Percentiles rank a stretch among this genome's conserved stretches.
These are phyloP conservation scores for Diphasiastrum complanatum DNA, from an alignment of 83 land plant genomes.

Conservation along the genomic window DNA sequence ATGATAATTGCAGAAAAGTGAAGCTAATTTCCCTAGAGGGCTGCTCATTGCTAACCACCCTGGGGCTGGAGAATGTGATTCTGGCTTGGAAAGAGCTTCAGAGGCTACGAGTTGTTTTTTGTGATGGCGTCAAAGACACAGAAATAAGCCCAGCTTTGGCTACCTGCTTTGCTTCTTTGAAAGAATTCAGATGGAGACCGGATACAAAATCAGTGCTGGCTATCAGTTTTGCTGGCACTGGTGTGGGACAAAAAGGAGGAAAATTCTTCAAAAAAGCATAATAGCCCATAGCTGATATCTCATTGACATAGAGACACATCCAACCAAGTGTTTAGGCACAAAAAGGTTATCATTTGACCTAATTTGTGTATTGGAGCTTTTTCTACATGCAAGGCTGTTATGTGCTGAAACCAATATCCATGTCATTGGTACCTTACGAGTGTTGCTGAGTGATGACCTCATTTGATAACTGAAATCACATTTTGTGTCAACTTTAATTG, in stretches of 20 bases:
- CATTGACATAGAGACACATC: too few relatives aligned
- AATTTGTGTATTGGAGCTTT: too few relatives aligned
- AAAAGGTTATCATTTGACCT: too few relatives aligned
- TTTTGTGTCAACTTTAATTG: too few relatives aligned
- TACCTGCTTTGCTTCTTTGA: constrained; percentile 22
- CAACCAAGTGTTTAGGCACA: too few relatives aligned
- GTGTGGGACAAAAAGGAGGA: constrained; percentile 36
- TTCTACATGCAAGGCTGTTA: too few relatives aligned
- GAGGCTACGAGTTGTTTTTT: constrained; percentile 53
- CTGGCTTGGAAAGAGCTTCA: constrained; percentile 61
- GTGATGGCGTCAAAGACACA: constrained; percentile 38
- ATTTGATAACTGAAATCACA: too few relatives aligned
- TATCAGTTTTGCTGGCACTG: constrained; percentile 32
- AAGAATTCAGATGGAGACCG: constrained; percentile 41
- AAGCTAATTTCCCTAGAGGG: constrained; percentile 57
- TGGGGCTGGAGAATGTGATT: constrained; percentile 59
- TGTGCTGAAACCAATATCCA: too few relatives aligned
- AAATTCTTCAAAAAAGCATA: constrained; percentile 26
- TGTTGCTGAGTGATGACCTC: too few relatives aligned
- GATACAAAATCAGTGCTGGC: constrained; percentile 36
- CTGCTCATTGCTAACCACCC: constrained; percentile 62
- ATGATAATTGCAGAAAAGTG: constrained; percentile 53
- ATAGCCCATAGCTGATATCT: too few relatives aligned
- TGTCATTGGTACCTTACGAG: too few relatives aligned
- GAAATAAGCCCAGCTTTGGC: constrained; percentile 36